Evolutionary conservation across 2,329 filamentous ascomycete species (phyloP).

Genomic region (Beauveria sp.): DNA sequence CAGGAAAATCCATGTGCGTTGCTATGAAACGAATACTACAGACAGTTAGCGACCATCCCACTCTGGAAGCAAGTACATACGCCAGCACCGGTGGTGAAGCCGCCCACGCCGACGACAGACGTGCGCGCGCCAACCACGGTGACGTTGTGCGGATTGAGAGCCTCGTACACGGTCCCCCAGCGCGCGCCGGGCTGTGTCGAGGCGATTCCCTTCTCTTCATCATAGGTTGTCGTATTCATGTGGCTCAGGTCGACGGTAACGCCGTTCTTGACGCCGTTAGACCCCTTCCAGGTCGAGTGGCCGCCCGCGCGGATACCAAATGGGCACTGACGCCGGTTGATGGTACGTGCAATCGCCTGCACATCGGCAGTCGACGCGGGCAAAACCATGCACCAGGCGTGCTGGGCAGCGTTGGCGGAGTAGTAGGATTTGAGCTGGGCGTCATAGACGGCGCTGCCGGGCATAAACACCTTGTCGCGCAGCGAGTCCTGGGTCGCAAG

Average conservation of each 20-base stretch:
- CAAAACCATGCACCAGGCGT: slow-evolving; percentile 22
- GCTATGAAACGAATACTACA: slow-evolving; percentile 24
- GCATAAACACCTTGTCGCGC: slow-evolving; percentile 18
- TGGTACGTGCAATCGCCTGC: slow-evolving; percentile 16
- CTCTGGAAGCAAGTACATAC: slow-evolving; percentile 11
- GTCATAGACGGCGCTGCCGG: slow-evolving; percentile 16
- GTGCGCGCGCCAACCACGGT: slow-evolving; percentile 36
- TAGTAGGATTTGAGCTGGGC: slow-evolving; percentile 21
- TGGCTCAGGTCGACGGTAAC: slow-evolving; percentile 23
- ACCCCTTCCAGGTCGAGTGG: slow-evolving; percentile 24
- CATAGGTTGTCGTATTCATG: slow-evolving; percentile 25
- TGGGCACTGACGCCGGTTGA: slow-evolving; percentile 17
- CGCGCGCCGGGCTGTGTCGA: slow-evolving; percentile 30
- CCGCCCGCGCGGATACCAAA: slow-evolving; percentile 26
- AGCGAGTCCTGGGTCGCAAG: slow-evolving; percentile 16
- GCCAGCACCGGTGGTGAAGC: slow-evolving; percentile 22
- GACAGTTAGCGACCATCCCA: not conserved
- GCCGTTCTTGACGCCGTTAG: slow-evolving; percentile 21
- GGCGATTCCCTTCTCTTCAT: slow-evolving; percentile 21
- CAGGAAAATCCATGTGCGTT: slow-evolving; percentile 30
- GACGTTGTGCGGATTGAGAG: slow-evolving; percentile 25
- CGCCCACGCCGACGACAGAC: slow-evolving; percentile 24
- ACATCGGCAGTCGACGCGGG: slow-evolving; percentile 20
- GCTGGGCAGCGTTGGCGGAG: slow-evolving; percentile 23
- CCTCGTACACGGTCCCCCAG: slow-evolving; percentile 28